phyloP scores from a whole-genome alignment of 2,329 filamentous ascomycete species.

The Fusarium armeniacum region DNA sequence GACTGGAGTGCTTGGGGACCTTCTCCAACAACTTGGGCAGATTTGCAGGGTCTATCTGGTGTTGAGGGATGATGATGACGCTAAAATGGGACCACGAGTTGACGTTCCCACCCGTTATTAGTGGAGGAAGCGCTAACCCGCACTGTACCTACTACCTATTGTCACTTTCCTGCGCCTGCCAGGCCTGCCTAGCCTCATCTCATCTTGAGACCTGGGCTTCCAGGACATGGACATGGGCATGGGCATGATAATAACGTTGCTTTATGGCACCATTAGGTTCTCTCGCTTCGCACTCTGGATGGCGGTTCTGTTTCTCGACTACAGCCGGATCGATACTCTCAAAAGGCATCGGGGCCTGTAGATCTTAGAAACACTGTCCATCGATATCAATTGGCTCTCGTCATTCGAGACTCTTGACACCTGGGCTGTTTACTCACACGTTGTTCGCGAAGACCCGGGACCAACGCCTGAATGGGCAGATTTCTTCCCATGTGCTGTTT shows the following conservation, averaged over 20 bases:
- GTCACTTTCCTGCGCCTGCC: neutral
- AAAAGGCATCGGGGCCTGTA: conserved; percentile 26
- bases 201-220: neutral
- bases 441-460: conserved; percentile 48
- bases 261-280: conserved; percentile 35
- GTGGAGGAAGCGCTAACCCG: conserved; percentile 3
- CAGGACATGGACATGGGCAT: neutral
- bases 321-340: conserved; percentile 9
- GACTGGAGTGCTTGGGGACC: conserved; percentile 20
- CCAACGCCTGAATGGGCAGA: conserved; percentile 49
- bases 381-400: conserved; percentile 18
- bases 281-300: conserved; percentile 13
- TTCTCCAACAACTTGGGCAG: conserved; percentile 32
- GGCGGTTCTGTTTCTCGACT: conserved; percentile 13
- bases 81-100: conserved; percentile 45
- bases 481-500: conserved; percentile 46
- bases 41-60: conserved; percentile 42
- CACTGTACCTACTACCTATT: conserved; percentile 19
- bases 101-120: conserved; percentile 18
- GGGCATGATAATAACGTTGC: conserved; percentile 3
- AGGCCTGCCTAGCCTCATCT: neutral
- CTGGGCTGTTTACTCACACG: conserved; percentile 43
- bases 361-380: conserved; percentile 31
- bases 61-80: conserved; percentile 49
- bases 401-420: conserved; percentile 34